Evolutionary conservation across 345 rosid genomes (phyloP), one percentile per base, ranked within the genome.

Genomic region (Eucalyptus cladocalyx): DNA sequence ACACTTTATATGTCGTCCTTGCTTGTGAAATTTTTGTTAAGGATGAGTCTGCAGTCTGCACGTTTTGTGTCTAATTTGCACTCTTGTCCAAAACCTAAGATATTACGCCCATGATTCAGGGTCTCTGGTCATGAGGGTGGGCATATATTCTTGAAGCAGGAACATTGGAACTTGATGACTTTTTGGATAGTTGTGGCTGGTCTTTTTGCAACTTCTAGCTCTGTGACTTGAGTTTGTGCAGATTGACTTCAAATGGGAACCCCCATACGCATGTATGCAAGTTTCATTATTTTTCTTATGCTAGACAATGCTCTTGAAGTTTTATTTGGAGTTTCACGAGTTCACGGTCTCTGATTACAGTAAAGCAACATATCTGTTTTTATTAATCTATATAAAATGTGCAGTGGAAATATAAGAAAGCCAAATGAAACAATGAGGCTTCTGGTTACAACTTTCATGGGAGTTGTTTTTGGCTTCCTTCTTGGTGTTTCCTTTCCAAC

Each of bases 401-500:
- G 92, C 94, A 93, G 96, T 76, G 92, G 93, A 88, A 90, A 65
- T 76, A 89, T 94, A 90, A 94, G 97, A 92, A 95, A 94, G 93
- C 95, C 98, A 2, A 92, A 91, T 11, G 97, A 95, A 88, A 94
- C 89, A 87, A 96, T 95, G 99, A 95, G 92, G 94, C 96, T 97
- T 93, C 93, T 97, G 51, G 47, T 95, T 89, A 93, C 95, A 65
- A 92, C 97, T 54, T 91, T 98, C 88, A 88, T 93, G 18, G 98
- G 98, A 86, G 90, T 95, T 90, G 89, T 95, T 43, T 93, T 95
- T 87, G 99, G 99, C 91, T 95, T 97, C 92, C 95, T 97, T 89
- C 89, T 98, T 88, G 99, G 99, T 88, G 91, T 95, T 89, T 95
- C 96, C 47, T 92, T 95, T 87, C 99, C 99, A 34, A 94, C 97